Base-by-base conservation (phyloP, 176 grass and related monocot genomes). In the Triticum dicoccoides region DNA sequence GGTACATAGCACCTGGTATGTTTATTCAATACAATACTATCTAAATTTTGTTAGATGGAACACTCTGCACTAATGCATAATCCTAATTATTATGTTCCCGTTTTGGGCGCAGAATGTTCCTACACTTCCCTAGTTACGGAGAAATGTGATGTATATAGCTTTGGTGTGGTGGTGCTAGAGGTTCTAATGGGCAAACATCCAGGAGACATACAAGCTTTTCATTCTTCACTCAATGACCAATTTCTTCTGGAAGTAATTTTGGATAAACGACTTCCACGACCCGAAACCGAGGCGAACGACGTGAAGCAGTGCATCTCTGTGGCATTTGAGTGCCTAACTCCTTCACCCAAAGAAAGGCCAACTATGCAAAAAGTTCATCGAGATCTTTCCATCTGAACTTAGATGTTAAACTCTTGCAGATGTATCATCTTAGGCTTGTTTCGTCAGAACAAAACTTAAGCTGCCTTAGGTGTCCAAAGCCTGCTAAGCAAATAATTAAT, bases 1-100 rank as follows among this genome's bases (percentile, higher is more conserved):
- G 86, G 5, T 87, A 87, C 44, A 75, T 82, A 9, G 86, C 79
- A 65, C 86, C 86, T 49, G 86, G 86, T 87, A 82, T 21, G 42
- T 85, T 37, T 61, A 44, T 34, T 17, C 27, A 34, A 6, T 17
- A 35, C 11, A 69, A 49, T 77, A 65, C 13, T 51, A 15, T 15
- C 47, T 45, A 61, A 65, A 66, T 6, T 49, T 5, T 75, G 8
- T 30, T 37, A 62, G 18, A 9, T 18, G 32, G 8, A 59, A 18
- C 33, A 5, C 11, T 44, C 11, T 83, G 21, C 33, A 58, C 24
- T 25, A 29, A 39, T 14, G 8, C 32, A 52, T 17, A 21, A 21
- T 39, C 9, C 11, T 14, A 72, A 18, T 14, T 59, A 10, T 33
- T 59, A 41, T 62, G 49, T 74, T 74, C 0, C 20, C 24, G 1